phyloP scores from a whole-genome alignment of 768 basidiomycete species.

The Symmetrospora coprosmae region DNA sequence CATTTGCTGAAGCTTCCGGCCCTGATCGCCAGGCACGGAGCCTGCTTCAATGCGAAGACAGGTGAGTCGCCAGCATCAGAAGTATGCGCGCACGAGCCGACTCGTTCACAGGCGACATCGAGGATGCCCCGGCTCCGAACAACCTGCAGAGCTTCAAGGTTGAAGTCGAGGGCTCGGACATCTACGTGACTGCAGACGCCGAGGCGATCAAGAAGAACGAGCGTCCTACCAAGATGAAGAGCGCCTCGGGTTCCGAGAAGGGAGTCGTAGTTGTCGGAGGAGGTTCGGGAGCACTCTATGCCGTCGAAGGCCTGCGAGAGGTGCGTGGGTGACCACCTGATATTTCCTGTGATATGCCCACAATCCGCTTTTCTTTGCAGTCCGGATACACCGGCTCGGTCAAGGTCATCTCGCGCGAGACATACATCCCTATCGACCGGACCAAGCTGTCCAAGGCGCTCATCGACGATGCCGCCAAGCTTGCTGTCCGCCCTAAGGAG shows the following conservation, averaged over 20 bases:
- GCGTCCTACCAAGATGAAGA: conserved; percentile 43
- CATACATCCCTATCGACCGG: conserved; percentile 68
- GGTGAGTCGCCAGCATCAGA: no score
- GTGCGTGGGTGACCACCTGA: conserved; percentile 38
- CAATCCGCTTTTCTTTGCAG: conserved; percentile 38
- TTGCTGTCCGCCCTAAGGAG: conserved; percentile 56
- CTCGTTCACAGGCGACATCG: conserved; percentile 76
- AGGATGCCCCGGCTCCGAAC: conserved; percentile 75
- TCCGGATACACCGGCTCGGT: conserved; percentile 65
- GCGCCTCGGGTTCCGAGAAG: conserved; percentile 43
- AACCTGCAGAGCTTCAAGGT: conserved; percentile 59
- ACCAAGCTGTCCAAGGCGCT: conserved; percentile 82
- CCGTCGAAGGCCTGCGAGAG: conserved; percentile 68
- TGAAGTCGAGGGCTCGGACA: conserved; percentile 16
- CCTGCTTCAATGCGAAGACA: conserved; percentile 2
- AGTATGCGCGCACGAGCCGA: no score
- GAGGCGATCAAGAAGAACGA: conserved; percentile 38
- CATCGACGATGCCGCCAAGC: conserved; percentile 59
- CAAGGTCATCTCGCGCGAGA: conserved; percentile 64
- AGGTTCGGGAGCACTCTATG: conserved; percentile 61
- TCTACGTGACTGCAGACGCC: conserved; percentile 27
- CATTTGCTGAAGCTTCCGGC: no score
- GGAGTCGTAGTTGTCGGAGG: conserved; percentile 77
- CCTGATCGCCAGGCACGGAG: no score
- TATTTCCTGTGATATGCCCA: not conserved